phyloP scores from a whole-genome alignment of 306 rosid species.

The Castanopsis chinensis region DNA sequence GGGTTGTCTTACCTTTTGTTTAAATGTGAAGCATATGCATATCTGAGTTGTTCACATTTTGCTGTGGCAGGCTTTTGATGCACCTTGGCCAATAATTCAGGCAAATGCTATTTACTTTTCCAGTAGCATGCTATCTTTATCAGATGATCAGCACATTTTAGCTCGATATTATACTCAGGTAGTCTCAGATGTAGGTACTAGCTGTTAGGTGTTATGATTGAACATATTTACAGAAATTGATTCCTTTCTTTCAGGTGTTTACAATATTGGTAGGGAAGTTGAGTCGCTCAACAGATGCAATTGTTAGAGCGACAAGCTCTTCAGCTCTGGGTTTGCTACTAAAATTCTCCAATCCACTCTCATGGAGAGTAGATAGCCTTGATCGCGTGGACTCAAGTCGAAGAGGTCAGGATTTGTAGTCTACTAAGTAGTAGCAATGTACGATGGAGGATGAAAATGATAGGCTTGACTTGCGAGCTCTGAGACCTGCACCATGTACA shows the following conservation, averaged over 20 bases:
- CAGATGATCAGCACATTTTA: conserved; percentile 73
- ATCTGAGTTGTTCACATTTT: conserved; percentile 11
- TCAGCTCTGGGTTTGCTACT: conserved; percentile 80
- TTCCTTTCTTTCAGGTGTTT: conserved; percentile 60
- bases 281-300: conserved; percentile 74
- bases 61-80: conserved; percentile 87
- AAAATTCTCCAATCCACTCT: conserved; percentile 62
- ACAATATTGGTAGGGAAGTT: conserved; percentile 71
- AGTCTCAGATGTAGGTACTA: conserved; percentile 13
- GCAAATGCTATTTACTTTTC: conserved; percentile 94
- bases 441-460: not conserved
- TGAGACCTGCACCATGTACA: not conserved
- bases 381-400: conserved; percentile 49
- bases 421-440: conserved; percentile 15
- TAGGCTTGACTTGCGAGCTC: conserved; percentile 8
- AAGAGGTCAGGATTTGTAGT: conserved; percentile 37
- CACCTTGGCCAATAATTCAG: conserved; percentile 92
- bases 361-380: conserved; percentile 50
- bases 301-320: conserved; percentile 88
- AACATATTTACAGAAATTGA: conserved; percentile 15
- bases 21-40: not conserved
- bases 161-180: conserved; percentile 78
- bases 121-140: conserved; percentile 72
- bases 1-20: not conserved
- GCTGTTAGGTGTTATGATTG: conserved; percentile 8